A percentile compares a stretch with the other conserved stretches of the same genome.
phyloP scores from a whole-genome alignment of 2,329 filamentous ascomycete genomes.

The Fusarium sp. region DNA sequence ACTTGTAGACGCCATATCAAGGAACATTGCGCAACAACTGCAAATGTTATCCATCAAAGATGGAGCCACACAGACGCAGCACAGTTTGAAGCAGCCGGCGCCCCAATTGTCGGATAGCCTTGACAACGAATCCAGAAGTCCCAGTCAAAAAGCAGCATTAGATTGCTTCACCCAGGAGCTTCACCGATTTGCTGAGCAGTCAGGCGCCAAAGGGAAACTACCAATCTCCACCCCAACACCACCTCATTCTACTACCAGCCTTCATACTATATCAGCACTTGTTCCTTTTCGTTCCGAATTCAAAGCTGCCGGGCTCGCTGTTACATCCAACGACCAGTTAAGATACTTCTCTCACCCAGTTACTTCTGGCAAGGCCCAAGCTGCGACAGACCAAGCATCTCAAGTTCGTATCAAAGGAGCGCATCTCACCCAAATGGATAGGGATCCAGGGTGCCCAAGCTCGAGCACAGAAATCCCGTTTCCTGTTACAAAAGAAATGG shows the following conservation, averaged over 20 bases:
- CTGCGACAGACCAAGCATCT: slow-evolving; percentile 4
- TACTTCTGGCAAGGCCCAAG: slow-evolving; percentile 21
- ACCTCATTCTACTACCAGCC: slow-evolving; percentile 53
- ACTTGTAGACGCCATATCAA: slow-evolving; percentile 56
- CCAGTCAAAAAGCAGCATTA: slow-evolving; percentile 55
- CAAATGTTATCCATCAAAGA: slow-evolving; percentile 50
- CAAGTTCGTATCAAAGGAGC: slow-evolving; percentile 2
- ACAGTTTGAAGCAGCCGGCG: background rate
- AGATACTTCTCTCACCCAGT: slow-evolving; percentile 23
- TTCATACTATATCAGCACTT: slow-evolving; percentile 62
- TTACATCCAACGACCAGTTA: slow-evolving; percentile 61
- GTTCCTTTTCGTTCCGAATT: slow-evolving; percentile 65
- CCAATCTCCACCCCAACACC: slow-evolving; percentile 53
- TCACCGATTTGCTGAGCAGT: slow-evolving; percentile 46
- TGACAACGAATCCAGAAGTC: slow-evolving; percentile 51
- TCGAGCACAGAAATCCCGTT: slow-evolving; percentile 48
- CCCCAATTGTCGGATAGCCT: slow-evolving; percentile 1
- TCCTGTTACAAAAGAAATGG: slow-evolving; percentile 42
- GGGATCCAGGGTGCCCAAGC: slow-evolving; percentile 39
- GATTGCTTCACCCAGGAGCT: slow-evolving; percentile 49
- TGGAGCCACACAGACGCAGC: background rate
- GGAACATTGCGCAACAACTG: slow-evolving; percentile 57
- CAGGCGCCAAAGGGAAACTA: slow-evolving; percentile 50
- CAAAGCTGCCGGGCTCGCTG: slow-evolving; percentile 61
- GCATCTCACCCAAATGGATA: slow-evolving; percentile 45